Evolutionary conservation across 805 yeast genomes (phyloP).

Genomic region (Wickerhamomyces chaumierensis): DNA sequence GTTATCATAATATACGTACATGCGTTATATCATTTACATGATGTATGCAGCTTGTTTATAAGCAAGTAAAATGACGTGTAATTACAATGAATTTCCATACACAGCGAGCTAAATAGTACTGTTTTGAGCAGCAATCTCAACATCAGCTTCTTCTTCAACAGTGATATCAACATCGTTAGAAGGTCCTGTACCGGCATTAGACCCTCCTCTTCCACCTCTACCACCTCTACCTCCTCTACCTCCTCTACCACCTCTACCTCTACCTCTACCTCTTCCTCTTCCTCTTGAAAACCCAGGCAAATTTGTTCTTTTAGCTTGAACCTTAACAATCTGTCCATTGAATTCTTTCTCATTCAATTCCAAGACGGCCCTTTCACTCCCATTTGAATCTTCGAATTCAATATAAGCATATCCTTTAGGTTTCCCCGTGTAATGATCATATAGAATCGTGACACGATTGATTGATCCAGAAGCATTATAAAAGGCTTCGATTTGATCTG

Average conservation of each 20-base stretch:
- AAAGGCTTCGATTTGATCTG: slow-evolving; percentile 36
- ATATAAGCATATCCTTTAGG: slow-evolving; percentile 56
- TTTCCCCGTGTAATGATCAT: slow-evolving; percentile 31
- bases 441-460: slow-evolving; percentile 40
- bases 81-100: too few relatives aligned
- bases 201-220: slow-evolving; percentile 3
- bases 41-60: not conserved
- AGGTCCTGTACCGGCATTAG: not conserved
- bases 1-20: too few relatives aligned
- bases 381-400: slow-evolving; percentile 34
- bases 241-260: slow-evolving; percentile 15
- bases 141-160: not conserved
- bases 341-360: slow-evolving; percentile 30
- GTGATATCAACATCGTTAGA: not conserved
- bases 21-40: too few relatives aligned
- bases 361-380: slow-evolving; percentile 36
- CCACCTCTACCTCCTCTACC: slow-evolving; percentile 8
- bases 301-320: slow-evolving; percentile 42
- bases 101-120: too few relatives aligned
- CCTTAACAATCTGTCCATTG: slow-evolving; percentile 35
- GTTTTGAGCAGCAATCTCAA: too few relatives aligned
- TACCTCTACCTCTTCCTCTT: slow-evolving; percentile 10
- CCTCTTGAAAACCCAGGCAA: slow-evolving; percentile 31
- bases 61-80: too few relatives aligned
- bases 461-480: slow-evolving; percentile 35